Percentiles rank a stretch among this genome's conserved stretches.
These are phyloP conservation scores for Pseudofabraea citricarpa DNA, from an alignment of 2,329 filamentous ascomycete genomes.

Conservation along the genomic window DNA sequence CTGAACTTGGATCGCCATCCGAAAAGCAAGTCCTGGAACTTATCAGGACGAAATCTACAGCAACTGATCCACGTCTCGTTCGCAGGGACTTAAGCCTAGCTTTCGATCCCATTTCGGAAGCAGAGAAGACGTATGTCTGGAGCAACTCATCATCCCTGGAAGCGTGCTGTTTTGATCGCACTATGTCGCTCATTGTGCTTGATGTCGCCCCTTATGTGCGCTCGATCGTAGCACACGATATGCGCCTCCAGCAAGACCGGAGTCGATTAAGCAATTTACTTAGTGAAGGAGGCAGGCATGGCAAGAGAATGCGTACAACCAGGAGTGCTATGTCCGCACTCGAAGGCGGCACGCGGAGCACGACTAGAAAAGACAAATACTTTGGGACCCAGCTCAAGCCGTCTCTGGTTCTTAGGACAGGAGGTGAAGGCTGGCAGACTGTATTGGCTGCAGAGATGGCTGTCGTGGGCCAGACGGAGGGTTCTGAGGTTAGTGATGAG, in stretches of 20 bases:
- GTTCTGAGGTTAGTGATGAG: no score
- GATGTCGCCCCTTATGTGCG: conserved; percentile 92
- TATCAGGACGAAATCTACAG: conserved; percentile 12
- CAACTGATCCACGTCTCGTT: conserved; percentile 27
- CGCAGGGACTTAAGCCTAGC: conserved; percentile 52
- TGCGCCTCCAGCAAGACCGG: conserved; percentile 64
- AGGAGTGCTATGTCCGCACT: conserved; percentile 71
- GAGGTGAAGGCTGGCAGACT: conserved; percentile 25
- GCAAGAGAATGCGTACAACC: conserved; percentile 64
- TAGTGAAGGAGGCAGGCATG: conserved; percentile 49
- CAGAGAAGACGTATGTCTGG: conserved; percentile 36
- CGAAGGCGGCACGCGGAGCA: conserved; percentile 66
- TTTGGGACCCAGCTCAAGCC: conserved; percentile 60
- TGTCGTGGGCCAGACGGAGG: neutral
- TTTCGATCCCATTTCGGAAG: conserved; percentile 55
- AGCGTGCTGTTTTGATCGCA: conserved; percentile 73
- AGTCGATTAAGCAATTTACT: conserved; percentile 57
- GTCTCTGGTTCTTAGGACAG: conserved; percentile 60
- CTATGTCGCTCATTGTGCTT: conserved; percentile 56
- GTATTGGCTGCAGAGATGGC: neutral
- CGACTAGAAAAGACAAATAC: conserved; percentile 66
- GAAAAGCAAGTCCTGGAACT: conserved; percentile 19
- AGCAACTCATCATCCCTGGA: conserved; percentile 42
- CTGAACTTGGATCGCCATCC: conserved; percentile 14
- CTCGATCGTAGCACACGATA: conserved; percentile 73